phyloP scores from a whole-genome alignment of 2,329 filamentous ascomycete genomes.

The Tolypocladium tropicale region DNA sequence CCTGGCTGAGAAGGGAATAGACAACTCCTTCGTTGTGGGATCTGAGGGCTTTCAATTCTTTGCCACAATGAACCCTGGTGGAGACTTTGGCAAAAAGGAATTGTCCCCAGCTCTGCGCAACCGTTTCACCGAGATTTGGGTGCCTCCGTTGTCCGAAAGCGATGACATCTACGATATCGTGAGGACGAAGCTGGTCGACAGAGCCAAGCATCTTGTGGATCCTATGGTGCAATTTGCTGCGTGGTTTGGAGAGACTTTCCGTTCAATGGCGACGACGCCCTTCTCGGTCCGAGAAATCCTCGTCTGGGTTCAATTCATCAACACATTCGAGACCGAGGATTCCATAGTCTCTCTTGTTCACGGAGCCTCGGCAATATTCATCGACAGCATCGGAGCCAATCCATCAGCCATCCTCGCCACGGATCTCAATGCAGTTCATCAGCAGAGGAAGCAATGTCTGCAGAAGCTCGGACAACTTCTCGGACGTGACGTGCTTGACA shows the following conservation, averaged over 20 bases:
- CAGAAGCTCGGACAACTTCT: conserved; percentile 60
- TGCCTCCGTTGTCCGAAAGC: conserved; percentile 73
- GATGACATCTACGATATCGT: conserved; percentile 87
- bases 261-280: conserved; percentile 60
- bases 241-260: conserved; percentile 84
- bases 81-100: conserved; percentile 97
- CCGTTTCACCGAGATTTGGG: conserved; percentile 98
- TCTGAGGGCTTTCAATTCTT: conserved; percentile 83
- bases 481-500: conserved; percentile 44
- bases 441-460: conserved; percentile 65
- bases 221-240: conserved; percentile 77
- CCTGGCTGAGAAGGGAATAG: conserved; percentile 84
- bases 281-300: conserved; percentile 90
- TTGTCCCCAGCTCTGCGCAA: conserved; percentile 91
- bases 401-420: conserved; percentile 77
- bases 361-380: conserved; percentile 88
- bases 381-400: conserved; percentile 91
- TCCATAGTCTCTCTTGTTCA: conserved; percentile 50
- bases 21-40: conserved; percentile 71
- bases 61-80: conserved; percentile 97
- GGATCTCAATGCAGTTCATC: conserved; percentile 55
- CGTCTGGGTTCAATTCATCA: conserved; percentile 89
- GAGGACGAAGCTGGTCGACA: conserved; percentile 55
- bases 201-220: conserved; percentile 46
- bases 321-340: conserved; percentile 45